A percentile compares a stretch with the other conserved stretches of the same genome.
Conservation (phyloP, 2,329 filamentous ascomycete genomes). For the Leptographium lundbergii region DNA sequence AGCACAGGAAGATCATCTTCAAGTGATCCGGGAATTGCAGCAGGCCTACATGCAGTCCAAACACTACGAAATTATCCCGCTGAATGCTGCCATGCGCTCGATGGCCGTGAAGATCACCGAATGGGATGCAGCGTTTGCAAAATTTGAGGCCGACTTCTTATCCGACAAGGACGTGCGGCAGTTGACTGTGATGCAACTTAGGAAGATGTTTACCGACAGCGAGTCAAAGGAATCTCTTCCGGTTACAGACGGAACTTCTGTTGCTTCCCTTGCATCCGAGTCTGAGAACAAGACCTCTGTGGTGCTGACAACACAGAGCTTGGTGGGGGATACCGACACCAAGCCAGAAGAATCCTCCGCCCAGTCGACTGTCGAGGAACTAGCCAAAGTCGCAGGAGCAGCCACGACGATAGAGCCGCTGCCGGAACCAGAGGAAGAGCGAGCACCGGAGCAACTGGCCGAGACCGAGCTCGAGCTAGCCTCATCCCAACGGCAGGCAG, state of each 20-base stretch:
- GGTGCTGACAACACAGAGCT: conserved; percentile 9
- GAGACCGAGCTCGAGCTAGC: background rate
- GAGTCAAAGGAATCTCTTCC: conserved; percentile 66
- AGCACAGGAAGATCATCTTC: conserved; percentile 70
- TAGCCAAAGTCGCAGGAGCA: background rate
- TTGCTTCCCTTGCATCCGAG: conserved; percentile 17
- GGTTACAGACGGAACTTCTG: conserved; percentile 44
- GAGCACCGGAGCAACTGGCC: background rate
- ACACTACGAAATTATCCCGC: conserved; percentile 92
- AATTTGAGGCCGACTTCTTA: conserved; percentile 88
- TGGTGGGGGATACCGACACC: conserved; percentile 10
- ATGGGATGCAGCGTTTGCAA: conserved; percentile 82
- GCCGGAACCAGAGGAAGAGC: background rate
- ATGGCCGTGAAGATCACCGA: conserved; percentile 88
- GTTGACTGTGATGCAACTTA: conserved; percentile 81
- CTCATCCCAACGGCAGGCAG: background rate
- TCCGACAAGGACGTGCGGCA: conserved; percentile 94
- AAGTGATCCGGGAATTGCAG: conserved; percentile 65
- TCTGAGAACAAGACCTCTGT: background rate
- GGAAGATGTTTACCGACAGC: conserved; percentile 88
- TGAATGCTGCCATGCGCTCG: conserved; percentile 77
- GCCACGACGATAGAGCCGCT: background rate
- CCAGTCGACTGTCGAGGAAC: background rate
- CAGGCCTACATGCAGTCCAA: conserved; percentile 85
- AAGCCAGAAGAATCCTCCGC: background rate